Evolutionary conservation across 2,329 filamentous ascomycete genomes (phyloP).

Genomic region (Cladosporium colombiae): DNA sequence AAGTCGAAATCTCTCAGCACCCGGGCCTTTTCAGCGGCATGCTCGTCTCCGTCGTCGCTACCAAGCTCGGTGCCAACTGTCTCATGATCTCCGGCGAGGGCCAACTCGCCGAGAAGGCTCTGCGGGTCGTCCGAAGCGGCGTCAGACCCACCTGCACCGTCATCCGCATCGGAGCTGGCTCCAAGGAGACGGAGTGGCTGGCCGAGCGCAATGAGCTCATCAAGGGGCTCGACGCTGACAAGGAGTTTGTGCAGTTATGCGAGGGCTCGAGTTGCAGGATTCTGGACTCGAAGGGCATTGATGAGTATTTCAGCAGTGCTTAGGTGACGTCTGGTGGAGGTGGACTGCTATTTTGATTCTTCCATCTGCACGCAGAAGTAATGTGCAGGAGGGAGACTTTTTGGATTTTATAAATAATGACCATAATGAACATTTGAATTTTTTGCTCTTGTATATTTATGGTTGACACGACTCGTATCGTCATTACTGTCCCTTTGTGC

Average conservation of each 20-base stretch:
- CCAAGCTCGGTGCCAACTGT: conserved; percentile 67
- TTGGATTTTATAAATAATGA: background rate
- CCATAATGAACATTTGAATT: conserved; percentile 5
- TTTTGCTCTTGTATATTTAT: background rate
- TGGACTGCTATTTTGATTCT: background rate
- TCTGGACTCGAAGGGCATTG: conserved; percentile 31
- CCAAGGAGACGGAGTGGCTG: conserved; percentile 49
- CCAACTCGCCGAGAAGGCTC: conserved; percentile 43
- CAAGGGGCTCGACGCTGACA: conserved; percentile 44
- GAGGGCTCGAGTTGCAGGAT: conserved; percentile 43
- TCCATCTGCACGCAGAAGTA: background rate
- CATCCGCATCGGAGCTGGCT: conserved; percentile 41
- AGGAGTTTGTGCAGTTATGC: conserved; percentile 49
- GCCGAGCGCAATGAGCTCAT: conserved; percentile 51
- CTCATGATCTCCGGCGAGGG: conserved; percentile 57
- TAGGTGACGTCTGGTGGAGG: background rate
- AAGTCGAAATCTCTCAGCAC: conserved; percentile 88
- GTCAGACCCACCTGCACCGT: conserved; percentile 41
- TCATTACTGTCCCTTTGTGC: too few relatives aligned
- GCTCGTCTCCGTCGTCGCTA: conserved; percentile 72
- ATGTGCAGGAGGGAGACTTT: background rate
- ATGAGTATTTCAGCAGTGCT: conserved; percentile 26
- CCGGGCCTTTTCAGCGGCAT: conserved; percentile 88
- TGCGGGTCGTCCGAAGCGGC: conserved; percentile 42
- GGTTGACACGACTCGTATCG: too few relatives aligned